Evolutionary conservation across 352 stramenopile species (phyloP).

Genomic region (Globisporangium perplexum): DNA sequence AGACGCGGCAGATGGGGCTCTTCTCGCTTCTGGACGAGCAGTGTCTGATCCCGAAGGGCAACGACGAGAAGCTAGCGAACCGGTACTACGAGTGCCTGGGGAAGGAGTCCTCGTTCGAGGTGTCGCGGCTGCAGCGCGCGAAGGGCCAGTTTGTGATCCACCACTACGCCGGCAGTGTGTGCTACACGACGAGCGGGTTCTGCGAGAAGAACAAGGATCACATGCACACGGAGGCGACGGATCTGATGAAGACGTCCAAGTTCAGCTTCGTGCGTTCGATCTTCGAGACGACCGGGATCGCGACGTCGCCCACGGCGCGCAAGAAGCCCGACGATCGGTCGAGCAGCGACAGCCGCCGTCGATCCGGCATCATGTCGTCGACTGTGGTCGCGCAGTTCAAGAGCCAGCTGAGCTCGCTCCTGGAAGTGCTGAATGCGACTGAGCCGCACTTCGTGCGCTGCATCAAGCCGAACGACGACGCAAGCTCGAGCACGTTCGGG

Average conservation of each 20-base stretch:
- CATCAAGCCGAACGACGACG: constrained; percentile 85
- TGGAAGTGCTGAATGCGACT: constrained; percentile 93
- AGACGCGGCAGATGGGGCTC: constrained; percentile 68
- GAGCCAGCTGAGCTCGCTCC: constrained; percentile 87
- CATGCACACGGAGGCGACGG: constrained; percentile 75
- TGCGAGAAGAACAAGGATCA: constrained; percentile 90
- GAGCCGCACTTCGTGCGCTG: constrained; percentile 91
- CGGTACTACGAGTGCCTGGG: constrained; percentile 70
- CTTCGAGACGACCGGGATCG: constrained; percentile 40
- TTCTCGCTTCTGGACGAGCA: constrained; percentile 85
- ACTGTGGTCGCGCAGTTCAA: constrained; percentile 92
- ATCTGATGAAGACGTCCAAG: constrained; percentile 64
- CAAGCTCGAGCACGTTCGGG: constrained; percentile 56
- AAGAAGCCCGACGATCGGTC: constrained; percentile 16
- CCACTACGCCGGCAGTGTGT: constrained; percentile 83
- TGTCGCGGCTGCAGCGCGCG: constrained; percentile 69
- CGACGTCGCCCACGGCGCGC: constrained; percentile 12
- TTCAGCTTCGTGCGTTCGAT: constrained; percentile 62
- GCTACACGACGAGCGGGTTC: constrained; percentile 77
- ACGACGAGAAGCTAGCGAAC: constrained; percentile 79
- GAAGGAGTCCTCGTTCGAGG: constrained; percentile 62
- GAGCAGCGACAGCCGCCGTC: constrained; percentile 32
- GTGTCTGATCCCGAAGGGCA: constrained; percentile 77
- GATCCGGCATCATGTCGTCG: constrained; percentile 77
- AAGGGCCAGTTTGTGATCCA: constrained; percentile 84